These are phyloP conservation scores for Plectosphaerella sp. DNA, from an alignment of 2,329 filamentous ascomycete genomes.

Conservation along the genomic window DNA sequence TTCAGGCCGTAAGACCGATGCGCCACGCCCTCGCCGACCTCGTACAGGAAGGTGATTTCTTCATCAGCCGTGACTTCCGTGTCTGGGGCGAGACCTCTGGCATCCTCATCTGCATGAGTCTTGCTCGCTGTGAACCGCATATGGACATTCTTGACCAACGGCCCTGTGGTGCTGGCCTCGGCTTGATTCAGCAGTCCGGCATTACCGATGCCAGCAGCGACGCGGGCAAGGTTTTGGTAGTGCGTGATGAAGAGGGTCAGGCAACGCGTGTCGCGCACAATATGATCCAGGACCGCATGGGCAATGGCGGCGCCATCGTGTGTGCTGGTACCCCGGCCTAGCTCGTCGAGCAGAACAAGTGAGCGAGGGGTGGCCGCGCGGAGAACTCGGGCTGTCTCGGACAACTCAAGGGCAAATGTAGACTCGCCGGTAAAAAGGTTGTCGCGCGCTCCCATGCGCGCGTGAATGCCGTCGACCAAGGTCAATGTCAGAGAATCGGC, in stretches of 20 bases:
- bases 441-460: conserved; percentile 92
- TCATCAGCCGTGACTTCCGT: conserved; percentile 49
- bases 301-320: conserved; percentile 97
- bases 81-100: not conserved
- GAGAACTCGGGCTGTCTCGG: conserved; percentile 86
- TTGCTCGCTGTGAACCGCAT: conserved; percentile 71
- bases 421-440: conserved; percentile 93
- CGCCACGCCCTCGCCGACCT: conserved; percentile 84
- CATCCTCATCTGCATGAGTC: conserved; percentile 6
- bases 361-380: conserved; percentile 81
- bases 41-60: conserved; percentile 91
- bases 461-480: conserved; percentile 86
- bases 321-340: conserved; percentile 88
- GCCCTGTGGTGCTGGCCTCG: conserved; percentile 20
- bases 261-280: conserved; percentile 69
- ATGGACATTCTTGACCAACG: conserved; percentile 77
- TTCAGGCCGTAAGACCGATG: conserved; percentile 94
- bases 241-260: conserved; percentile 96
- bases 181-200: not conserved
- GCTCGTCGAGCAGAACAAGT: conserved; percentile 89
- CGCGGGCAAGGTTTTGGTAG: conserved; percentile 76
- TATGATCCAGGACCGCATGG: conserved; percentile 80
- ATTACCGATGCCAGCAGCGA: conserved; percentile 61
- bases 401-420: conserved; percentile 97
- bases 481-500: conserved; percentile 70